Base-by-base conservation (phyloP, 1,139 yeast species). In the Taiozyma onychis region DNA sequence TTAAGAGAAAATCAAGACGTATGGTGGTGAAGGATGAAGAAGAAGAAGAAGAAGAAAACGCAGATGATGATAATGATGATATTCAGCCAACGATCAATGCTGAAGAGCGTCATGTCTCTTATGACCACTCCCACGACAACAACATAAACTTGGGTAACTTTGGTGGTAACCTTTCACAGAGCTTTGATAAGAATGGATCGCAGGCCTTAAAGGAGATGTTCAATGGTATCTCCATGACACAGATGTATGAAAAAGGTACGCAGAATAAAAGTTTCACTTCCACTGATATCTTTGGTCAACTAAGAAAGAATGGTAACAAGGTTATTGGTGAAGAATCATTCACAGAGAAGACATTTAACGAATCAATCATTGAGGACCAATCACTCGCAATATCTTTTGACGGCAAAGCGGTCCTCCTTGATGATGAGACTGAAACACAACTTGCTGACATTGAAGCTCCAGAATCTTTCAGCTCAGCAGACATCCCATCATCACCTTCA, bases 111-210 rank as follows among this genome's bases (percentile, higher is more conserved):
- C 47, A 46, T 26, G 27, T 45, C 18, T 50, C 46, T 14, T 48
- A 45, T 7, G 39, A 39, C 9, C 48, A 43, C 11, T 26, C 45
- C 16, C 44, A 42, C 14, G 62, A 60, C 39, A 51, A 57, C 11
- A 44, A 44, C 13, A 67, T 67, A 24, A 57, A 68, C 43, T 48
- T 68, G 13, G 72, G 73, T 5, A 61, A 61, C 18, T 68, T 66
- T 54, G 72, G 71, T 13, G 62, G 65, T 44, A 68, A 67, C 51
- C 45, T 66, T 10, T 50, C 50, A 6, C 61, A 50, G 41, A 45
- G 46, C 10, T 45, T 47, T 24, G 46, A 45, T 3, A 14, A 22
- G 2, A 43, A 48, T 26, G 63, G 50, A 34, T 59, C 55, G 10
- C 56, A 51, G 27, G 50, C 43, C 45, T 32, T 52, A 16, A 56